Conservation (phyloP, 345 rosid species). For the Firmiana major region DNA sequence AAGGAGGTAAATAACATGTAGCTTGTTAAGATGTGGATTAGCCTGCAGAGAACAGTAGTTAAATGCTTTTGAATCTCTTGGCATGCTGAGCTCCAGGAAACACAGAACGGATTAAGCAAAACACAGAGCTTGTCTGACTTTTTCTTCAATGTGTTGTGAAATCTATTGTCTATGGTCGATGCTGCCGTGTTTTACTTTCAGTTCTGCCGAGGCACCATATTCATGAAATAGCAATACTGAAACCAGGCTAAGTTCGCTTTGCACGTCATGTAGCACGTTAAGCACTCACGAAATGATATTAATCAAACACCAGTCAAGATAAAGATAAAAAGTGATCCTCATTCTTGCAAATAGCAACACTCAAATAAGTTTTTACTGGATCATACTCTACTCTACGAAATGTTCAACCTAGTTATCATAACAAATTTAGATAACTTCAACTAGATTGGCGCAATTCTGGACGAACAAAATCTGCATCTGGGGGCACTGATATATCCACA, state of each 20-base stretch:
- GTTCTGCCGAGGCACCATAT: too few relatives aligned
- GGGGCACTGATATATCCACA: constrained; percentile 54
- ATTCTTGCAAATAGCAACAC: neutral
- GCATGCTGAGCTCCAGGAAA: neutral
- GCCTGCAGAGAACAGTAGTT: neutral
- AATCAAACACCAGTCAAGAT: neutral
- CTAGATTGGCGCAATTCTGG: constrained; percentile 37
- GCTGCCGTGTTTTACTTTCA: too few relatives aligned
- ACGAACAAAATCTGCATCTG: constrained; percentile 45
- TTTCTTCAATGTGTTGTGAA: neutral
- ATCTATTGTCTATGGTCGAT: neutral
- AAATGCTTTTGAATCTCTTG: neutral
- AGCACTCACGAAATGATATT: too few relatives aligned
- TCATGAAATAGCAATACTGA: neutral
- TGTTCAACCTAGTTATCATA: neutral
- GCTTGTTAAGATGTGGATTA: neutral
- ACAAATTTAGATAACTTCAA: neutral
- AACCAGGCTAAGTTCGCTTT: neutral
- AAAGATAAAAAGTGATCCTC: neutral
- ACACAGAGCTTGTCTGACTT: neutral
- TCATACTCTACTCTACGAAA: too few relatives aligned
- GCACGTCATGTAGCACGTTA: neutral
- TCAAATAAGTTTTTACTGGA: neutral
- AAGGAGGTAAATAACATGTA: too few relatives aligned
- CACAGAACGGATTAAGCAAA: neutral